phyloP scores from a whole-genome alignment of 352 stramenopile genomes.

The Saprolegnia parasitica region DNA sequence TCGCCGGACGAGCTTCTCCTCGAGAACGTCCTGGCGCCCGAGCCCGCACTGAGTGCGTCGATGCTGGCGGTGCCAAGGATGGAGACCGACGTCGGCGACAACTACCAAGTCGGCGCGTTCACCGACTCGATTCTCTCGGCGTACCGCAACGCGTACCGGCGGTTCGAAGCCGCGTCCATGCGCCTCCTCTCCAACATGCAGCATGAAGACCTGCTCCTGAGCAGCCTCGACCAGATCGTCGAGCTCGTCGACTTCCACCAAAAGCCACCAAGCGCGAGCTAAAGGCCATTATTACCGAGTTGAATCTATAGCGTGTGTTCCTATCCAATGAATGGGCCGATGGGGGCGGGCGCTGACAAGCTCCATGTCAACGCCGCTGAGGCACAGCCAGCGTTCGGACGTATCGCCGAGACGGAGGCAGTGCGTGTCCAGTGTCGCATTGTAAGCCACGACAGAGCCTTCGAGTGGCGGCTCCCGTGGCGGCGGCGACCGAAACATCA shows the following conservation, averaged over 20 bases:
- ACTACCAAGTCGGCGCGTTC: constrained; percentile 22
- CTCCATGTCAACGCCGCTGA: constrained; percentile 2
- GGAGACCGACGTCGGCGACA: background rate
- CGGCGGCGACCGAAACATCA: background rate
- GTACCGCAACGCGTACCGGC: constrained; percentile 26
- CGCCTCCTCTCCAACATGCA: constrained; percentile 14
- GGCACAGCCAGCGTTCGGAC: constrained; percentile 11
- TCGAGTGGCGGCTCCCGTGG: constrained; percentile 29
- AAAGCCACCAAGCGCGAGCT: background rate
- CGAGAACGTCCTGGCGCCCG: background rate
- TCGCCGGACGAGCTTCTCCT: background rate
- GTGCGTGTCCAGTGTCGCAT: constrained; percentile 41
- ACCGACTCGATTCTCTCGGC: constrained; percentile 27
- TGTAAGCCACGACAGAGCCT: constrained; percentile 43
- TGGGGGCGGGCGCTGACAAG: constrained; percentile 10
- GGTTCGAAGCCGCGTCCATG: constrained; percentile 27
- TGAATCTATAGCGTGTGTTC: background rate
- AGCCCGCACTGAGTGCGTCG: background rate
- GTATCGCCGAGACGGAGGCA: constrained; percentile 27
- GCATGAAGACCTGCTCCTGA: constrained; percentile 12
- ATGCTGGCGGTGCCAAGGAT: background rate
- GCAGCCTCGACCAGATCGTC: constrained; percentile 6
- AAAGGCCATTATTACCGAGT: too few relatives aligned
- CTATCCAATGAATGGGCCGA: constrained; percentile 7
- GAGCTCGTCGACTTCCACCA: constrained; percentile 12